phyloP scores from a whole-genome alignment of 148 eudicot genomes.

The Nyssa sinensis region DNA sequence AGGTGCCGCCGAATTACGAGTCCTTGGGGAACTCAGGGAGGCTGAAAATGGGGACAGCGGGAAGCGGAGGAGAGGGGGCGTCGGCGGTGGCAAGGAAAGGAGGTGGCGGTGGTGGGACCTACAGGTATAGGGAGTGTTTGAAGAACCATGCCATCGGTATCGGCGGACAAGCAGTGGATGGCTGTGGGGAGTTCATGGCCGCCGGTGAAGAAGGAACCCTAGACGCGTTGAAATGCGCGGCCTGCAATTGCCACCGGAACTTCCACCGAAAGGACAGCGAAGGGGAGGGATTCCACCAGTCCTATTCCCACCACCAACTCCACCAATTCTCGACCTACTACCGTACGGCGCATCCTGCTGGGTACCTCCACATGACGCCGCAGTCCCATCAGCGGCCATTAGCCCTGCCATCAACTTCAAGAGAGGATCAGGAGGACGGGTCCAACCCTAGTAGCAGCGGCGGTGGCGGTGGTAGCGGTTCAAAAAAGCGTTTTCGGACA shows the following conservation, averaged over 20 bases:
- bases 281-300: background rate
- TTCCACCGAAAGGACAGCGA: slow-evolving; percentile 58
- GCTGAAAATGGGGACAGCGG: background rate
- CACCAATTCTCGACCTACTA: slow-evolving; percentile 33
- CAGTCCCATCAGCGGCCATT: slow-evolving; percentile 18
- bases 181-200: slow-evolving; percentile 72
- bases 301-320: slow-evolving; percentile 14
- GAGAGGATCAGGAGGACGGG: slow-evolving; percentile 47
- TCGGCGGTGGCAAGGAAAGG: slow-evolving; percentile 5
- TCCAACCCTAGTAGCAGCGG: slow-evolving; percentile 59
- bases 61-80: background rate
- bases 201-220: slow-evolving; percentile 61
- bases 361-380: slow-evolving; percentile 40
- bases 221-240: slow-evolving; percentile 64
- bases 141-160: slow-evolving; percentile 64
- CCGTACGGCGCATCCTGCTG: slow-evolving; percentile 27
- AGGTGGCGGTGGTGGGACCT: slow-evolving; percentile 8
- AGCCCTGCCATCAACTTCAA: slow-evolving; percentile 32
- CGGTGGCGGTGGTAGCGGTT: slow-evolving; percentile 23
- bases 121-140: slow-evolving; percentile 56
- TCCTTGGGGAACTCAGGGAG: slow-evolving; percentile 3
- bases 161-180: slow-evolving; percentile 70
- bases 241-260: slow-evolving; percentile 78
- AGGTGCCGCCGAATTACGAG: slow-evolving; percentile 30
- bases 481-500: slow-evolving; percentile 40